These are phyloP conservation scores for Colletotrichum filicis DNA, from an alignment of 2,329 filamentous ascomycete species.

Conservation along the genomic window DNA sequence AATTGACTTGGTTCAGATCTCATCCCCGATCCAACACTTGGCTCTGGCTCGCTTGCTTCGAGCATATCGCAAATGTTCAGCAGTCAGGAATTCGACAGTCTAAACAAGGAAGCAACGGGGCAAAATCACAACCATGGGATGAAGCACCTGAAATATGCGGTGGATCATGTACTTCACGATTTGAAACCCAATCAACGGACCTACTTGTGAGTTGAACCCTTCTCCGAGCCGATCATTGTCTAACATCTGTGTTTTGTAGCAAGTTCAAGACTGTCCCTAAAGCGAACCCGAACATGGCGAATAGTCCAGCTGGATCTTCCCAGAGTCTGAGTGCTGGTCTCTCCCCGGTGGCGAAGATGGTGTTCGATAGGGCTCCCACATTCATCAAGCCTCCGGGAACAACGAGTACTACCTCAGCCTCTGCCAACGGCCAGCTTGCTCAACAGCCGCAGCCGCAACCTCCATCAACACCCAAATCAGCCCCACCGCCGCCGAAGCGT, in stretches of 20 bases:
- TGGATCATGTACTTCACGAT: constrained; percentile 80
- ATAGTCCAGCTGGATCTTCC: constrained; percentile 29
- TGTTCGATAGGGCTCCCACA: constrained; percentile 55
- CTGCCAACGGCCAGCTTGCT: constrained; percentile 39
- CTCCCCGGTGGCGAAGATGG: constrained; percentile 62
- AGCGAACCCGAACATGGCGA: constrained; percentile 41
- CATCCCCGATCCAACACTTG: constrained; percentile 72
- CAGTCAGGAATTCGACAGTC: constrained; percentile 67
- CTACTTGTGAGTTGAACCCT: constrained; percentile 65
- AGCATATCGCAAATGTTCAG: constrained; percentile 63
- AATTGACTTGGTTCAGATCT: constrained; percentile 59
- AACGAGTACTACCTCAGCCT: constrained; percentile 39
- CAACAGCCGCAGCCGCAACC: constrained; percentile 15
- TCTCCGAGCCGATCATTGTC: constrained; percentile 15
- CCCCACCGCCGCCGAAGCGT: constrained; percentile 16
- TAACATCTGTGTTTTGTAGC: constrained; percentile 51
- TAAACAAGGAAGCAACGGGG: constrained; percentile 77
- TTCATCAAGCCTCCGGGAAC: constrained; percentile 52
- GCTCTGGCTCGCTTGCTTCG: constrained; percentile 63
- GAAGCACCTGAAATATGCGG: constrained; percentile 69
- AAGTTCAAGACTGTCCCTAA: constrained; percentile 66
- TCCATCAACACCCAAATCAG: constrained; percentile 36
- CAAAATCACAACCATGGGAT: constrained; percentile 65
- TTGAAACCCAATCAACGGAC: constrained; percentile 78
- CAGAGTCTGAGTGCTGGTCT: constrained; percentile 52